Evolutionary conservation across 345 rosid species (phyloP).

Genomic region (Reutealis trisperma): DNA sequence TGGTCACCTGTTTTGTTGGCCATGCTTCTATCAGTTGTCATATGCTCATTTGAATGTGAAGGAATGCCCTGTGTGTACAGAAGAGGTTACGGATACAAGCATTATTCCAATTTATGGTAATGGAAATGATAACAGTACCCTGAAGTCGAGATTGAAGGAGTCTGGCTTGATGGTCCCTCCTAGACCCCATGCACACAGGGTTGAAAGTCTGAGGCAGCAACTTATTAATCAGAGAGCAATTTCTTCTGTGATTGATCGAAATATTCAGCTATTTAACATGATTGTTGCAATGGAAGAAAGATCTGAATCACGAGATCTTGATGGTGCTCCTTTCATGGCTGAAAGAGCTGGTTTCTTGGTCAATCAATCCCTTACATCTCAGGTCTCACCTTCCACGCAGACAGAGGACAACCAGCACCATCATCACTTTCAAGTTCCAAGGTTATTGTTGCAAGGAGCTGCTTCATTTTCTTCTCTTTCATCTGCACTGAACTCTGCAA

Average conservation of each 20-base stretch:
- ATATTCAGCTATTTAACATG: slow-evolving; percentile 38
- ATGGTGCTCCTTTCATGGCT: slow-evolving; percentile 13
- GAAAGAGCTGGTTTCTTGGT: slow-evolving; percentile 22
- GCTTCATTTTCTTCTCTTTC: slow-evolving; percentile 39
- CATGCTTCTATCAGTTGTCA: slow-evolving; percentile 25
- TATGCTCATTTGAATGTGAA: slow-evolving; percentile 21
- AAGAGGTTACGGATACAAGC: slow-evolving; percentile 46
- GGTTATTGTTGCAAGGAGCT: slow-evolving; percentile 30
- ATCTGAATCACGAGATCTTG: slow-evolving; percentile 32
- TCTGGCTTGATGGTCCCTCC: slow-evolving; percentile 47
- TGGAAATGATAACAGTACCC: slow-evolving; percentile 24
- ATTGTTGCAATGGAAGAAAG: slow-evolving; percentile 35
- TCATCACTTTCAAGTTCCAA: slow-evolving; percentile 32
- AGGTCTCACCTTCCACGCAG: slow-evolving; percentile 1
- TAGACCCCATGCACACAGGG: slow-evolving; percentile 55
- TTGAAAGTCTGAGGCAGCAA: slow-evolving; percentile 55
- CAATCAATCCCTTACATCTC: slow-evolving; percentile 6
- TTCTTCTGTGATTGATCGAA: slow-evolving; percentile 36
- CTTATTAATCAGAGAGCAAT: slow-evolving; percentile 31
- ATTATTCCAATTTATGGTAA: slow-evolving; percentile 63
- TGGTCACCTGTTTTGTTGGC: slow-evolving; percentile 35
- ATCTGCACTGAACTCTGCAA: slow-evolving; percentile 40
- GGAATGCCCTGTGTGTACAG: slow-evolving; percentile 45
- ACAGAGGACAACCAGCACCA: slow-evolving; percentile 15
- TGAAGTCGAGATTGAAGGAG: slow-evolving; percentile 34